phyloP scores from a whole-genome alignment of 768 basidiomycete genomes.

The Boletus vermiculosoides region DNA sequence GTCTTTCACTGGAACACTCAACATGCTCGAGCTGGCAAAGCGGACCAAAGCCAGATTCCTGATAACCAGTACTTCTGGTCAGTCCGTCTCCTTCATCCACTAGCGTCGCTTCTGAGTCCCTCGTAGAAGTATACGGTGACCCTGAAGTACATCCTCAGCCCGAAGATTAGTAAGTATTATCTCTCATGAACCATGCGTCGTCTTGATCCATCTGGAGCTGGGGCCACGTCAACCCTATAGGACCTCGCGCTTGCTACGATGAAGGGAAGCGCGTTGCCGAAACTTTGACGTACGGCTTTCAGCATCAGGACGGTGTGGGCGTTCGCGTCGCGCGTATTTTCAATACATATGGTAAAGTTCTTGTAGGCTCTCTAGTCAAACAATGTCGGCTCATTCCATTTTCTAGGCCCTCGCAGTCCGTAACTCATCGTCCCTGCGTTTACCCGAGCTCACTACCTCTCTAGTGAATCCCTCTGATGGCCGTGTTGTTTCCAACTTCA shows the following conservation, averaged over 20 bases:
- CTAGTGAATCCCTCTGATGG: slow-evolving; percentile 96
- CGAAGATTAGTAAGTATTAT: slow-evolving; percentile 80
- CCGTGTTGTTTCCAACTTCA: slow-evolving; percentile 98
- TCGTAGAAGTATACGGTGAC: slow-evolving; percentile 92
- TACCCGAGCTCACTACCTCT: slow-evolving; percentile 24
- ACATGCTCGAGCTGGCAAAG: slow-evolving; percentile 98
- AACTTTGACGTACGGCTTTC: slow-evolving; percentile 95
- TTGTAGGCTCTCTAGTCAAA: background rate
- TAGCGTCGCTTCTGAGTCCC: slow-evolving; percentile 3
- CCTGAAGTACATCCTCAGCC: slow-evolving; percentile 96
- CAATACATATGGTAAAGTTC: slow-evolving; percentile 77
- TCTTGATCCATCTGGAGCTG: slow-evolving; percentile 52
- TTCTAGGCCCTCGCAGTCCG: slow-evolving; percentile 62
- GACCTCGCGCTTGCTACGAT: slow-evolving; percentile 98
- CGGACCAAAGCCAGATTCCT: slow-evolving; percentile 97
- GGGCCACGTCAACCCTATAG: slow-evolving; percentile 99
- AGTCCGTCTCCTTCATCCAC: slow-evolving; percentile 15
- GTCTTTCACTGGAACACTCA: slow-evolving; percentile 96
- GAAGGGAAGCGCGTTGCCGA: slow-evolving; percentile 99
- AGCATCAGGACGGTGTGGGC: slow-evolving; percentile 91
- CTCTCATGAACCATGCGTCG: background rate
- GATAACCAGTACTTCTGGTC: slow-evolving; percentile 92
- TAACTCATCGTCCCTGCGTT: slow-evolving; percentile 33
- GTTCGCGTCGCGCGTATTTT: slow-evolving; percentile 98
- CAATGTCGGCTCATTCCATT: background rate